Evolutionary conservation across 129 eudicot genomes (phyloP).

Genomic region (Silybum marianum): DNA sequence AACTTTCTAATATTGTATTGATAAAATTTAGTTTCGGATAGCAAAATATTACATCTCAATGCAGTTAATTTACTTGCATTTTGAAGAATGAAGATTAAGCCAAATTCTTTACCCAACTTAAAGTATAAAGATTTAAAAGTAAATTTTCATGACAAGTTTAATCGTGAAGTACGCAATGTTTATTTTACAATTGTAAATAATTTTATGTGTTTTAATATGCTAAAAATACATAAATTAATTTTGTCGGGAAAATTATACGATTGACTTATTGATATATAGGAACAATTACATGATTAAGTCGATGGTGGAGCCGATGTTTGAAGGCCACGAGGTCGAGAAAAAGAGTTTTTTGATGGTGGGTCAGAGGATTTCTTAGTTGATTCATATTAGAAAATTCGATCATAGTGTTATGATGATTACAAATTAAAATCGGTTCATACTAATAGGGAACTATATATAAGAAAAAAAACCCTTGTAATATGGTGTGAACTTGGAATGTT

Average conservation of each 20-base stretch:
- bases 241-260: not conserved
- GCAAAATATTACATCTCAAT: too few relatives aligned
- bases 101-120: not conserved
- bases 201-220: not conserved
- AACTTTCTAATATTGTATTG: too few relatives aligned
- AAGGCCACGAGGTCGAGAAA: not conserved
- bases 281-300: not conserved
- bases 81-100: not conserved
- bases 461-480: too few relatives aligned
- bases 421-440: too few relatives aligned
- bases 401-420: not conserved
- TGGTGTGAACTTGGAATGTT: too few relatives aligned
- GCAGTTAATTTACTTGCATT: not conserved
- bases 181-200: too few relatives aligned
- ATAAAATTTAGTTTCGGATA: not conserved
- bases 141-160: too few relatives aligned
- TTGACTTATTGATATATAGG: not conserved
- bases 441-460: too few relatives aligned
- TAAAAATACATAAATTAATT: not conserved
- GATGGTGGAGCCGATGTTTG: not conserved
- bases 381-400: not conserved
- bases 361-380: not conserved
- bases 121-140: too few relatives aligned
- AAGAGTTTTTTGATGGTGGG: not conserved
- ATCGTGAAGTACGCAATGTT: too few relatives aligned